These are phyloP conservation scores for Microbotryum saponariae DNA, from an alignment of 1,284 basidiomycete genomes.

Conservation along the genomic window DNA sequence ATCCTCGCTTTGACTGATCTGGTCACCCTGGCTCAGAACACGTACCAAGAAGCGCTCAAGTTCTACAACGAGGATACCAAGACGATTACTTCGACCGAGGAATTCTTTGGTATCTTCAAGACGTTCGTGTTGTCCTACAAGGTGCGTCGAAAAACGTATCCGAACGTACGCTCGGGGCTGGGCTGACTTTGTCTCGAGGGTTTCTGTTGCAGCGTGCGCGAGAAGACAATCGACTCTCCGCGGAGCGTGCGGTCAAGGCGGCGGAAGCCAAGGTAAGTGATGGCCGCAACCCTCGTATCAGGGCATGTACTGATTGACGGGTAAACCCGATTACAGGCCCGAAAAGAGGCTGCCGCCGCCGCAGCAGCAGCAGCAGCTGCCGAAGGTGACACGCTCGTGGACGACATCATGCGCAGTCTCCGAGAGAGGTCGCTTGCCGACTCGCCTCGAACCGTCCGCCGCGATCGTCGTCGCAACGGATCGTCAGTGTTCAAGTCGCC, in stretches of 20 bases:
- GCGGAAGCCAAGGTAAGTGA: conserved; percentile 15
- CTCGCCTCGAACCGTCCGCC: conserved; percentile 13
- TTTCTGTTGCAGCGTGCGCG: conserved; percentile 11
- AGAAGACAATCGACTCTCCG: conserved; percentile 21
- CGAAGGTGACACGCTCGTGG: conserved; percentile 25
- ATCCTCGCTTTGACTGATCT: conserved; percentile 76
- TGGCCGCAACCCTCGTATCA: too few species aligned
- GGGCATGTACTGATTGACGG: neutral
- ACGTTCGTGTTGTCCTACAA: conserved; percentile 86
- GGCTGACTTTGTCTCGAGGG: neutral
- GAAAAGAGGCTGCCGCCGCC: conserved; percentile 20
- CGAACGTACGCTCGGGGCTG: neutral
- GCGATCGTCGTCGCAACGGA: conserved; percentile 9
- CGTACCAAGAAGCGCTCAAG: conserved; percentile 69
- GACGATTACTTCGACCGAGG: conserved; percentile 46
- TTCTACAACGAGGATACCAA: conserved; percentile 90
- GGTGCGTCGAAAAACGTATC: neutral
- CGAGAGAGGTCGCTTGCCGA: conserved; percentile 19
- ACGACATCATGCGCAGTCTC: conserved; percentile 24
- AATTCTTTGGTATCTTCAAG: conserved; percentile 92
- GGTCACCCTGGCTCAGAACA: conserved; percentile 70
- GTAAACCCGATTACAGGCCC: conserved; percentile 7
- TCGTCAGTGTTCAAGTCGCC: neutral
- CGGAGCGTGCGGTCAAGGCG: conserved; percentile 15
- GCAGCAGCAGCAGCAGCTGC: conserved; percentile 17